A percentile compares a stretch with the other conserved stretches of the same genome.
These are phyloP conservation scores for Pyrenula aspistea DNA, from an alignment of 495 filamentous ascomycete genomes.

Conservation along the genomic window DNA sequence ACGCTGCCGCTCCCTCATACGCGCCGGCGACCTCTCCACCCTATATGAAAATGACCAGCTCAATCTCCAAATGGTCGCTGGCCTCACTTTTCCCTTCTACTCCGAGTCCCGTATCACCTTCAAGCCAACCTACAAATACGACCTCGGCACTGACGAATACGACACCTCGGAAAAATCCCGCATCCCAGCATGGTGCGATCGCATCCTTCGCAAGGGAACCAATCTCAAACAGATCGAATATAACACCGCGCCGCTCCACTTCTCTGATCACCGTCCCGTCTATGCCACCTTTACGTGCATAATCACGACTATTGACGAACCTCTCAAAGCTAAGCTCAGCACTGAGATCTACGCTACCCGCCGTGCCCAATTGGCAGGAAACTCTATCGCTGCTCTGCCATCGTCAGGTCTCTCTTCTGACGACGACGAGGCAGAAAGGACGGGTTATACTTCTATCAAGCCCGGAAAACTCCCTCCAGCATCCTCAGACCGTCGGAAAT, in stretches of 20 bases:
- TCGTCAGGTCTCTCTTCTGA: slow-evolving; percentile 36
- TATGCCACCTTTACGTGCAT: slow-evolving; percentile 77
- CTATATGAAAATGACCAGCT: slow-evolving; percentile 93
- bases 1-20: slow-evolving; percentile 60
- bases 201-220: slow-evolving; percentile 73
- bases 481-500: slow-evolving; percentile 79
- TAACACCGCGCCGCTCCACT: slow-evolving; percentile 59
- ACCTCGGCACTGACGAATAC: slow-evolving; percentile 75
- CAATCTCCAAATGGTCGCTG: slow-evolving; percentile 92
- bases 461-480: slow-evolving; percentile 67
- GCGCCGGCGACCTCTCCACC: slow-evolving; percentile 55
- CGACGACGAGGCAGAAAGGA: slow-evolving; percentile 60
- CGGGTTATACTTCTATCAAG: slow-evolving; percentile 63
- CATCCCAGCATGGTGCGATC: slow-evolving; percentile 96
- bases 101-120: slow-evolving; percentile 78
- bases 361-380: slow-evolving; percentile 25
- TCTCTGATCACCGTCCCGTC: slow-evolving; percentile 92
- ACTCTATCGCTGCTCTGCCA: slow-evolving; percentile 15
- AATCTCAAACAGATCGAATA: slow-evolving; percentile 77
- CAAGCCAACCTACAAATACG: slow-evolving; percentile 89
- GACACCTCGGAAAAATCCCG: slow-evolving; percentile 94
- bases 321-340: slow-evolving; percentile 54
- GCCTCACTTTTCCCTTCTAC: slow-evolving; percentile 79
- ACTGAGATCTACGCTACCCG: slow-evolving; percentile 59
- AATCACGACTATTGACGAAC: slow-evolving; percentile 68